Base-by-base conservation (phyloP, 345 rosid genomes). In the Fremontodendron californicum region DNA sequence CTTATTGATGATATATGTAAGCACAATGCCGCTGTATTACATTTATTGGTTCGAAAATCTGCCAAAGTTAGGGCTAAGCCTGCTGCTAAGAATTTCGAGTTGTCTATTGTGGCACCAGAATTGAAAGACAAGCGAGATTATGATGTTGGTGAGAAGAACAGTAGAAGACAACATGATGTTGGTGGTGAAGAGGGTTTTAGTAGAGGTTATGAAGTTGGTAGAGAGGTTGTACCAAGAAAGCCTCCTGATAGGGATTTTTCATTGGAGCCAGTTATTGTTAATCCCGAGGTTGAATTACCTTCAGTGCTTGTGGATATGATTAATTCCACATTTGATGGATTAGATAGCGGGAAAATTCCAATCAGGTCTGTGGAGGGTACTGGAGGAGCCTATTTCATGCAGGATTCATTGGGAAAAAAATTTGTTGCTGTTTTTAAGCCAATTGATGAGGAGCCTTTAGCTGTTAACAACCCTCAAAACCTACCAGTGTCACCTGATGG, bases 351-450 rank as follows among this genome's bases (percentile, higher is more conserved):
- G 42, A 87, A 87, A 49, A 40, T 78, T 73, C 98, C 98, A 0
- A 82, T 90, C 58, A 82, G 79, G 72, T 90, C 94, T 12, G 78
- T 86, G 27, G 98, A 94, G 83, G 98, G 98, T 2, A 87, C 91
- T 2, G 97, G 98, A 75, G 98, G 98, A 78, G 93, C 91, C 75
- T 94, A 94, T 83, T 88, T 94, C 80, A 94, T 94, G 98, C 94
- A 84, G 77, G 87, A 87, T 77, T 74, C 84, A 27, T 84, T 87
- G 0, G 96, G 94, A 45, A 81, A 85, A 71, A 84, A 86, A 21
- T 89, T 86, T 76, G 86, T 88, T 64, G 89, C 97, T 73, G 94
- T 94, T 43, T 92, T 94, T 81, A 94, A 94, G 87, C 98, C 98
- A 37, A 81, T 85, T 12, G 97, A 94, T 70, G 98, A 94, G 78